Conservation (phyloP, 169 alveolate species). For the Fabrea salina region DNA sequence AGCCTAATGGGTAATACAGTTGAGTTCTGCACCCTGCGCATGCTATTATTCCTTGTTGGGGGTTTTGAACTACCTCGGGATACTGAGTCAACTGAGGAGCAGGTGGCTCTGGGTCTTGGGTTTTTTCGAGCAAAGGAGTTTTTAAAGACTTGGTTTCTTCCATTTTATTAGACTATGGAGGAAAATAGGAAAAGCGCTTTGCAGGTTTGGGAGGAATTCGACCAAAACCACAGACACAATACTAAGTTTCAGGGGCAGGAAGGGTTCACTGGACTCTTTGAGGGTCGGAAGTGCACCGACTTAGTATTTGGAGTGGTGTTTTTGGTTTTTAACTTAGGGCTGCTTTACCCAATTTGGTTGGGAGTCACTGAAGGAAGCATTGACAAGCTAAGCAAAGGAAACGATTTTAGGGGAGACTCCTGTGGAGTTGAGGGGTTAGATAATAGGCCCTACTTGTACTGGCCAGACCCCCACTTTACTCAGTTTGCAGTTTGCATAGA, state of each 20-base stretch:
- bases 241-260: slow-evolving; percentile 19
- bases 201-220: slow-evolving; percentile 22
- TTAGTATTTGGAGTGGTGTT: not conserved
- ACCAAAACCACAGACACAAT: slow-evolving; percentile 13
- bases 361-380: slow-evolving; percentile 1
- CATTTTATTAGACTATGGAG: too few species aligned
- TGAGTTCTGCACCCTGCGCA: too few species aligned
- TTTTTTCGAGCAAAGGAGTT: too few species aligned
- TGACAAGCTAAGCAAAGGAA: not conserved
- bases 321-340: slow-evolving; percentile 13
- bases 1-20: too few species aligned
- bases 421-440: slow-evolving; percentile 22
- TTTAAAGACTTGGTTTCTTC: too few species aligned
- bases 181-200: slow-evolving; percentile 4
- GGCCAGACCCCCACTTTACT: slow-evolving; percentile 23
- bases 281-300: slow-evolving; percentile 27
- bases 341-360: not conserved
- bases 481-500: slow-evolving; percentile 17
- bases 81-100: too few species aligned
- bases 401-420: slow-evolving; percentile 28
- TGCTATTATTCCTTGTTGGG: too few species aligned
- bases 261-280: slow-evolving; percentile 23
- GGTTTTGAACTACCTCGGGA: too few species aligned
- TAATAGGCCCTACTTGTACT: slow-evolving; percentile 19
- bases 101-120: too few species aligned